Conservation (phyloP, 805 yeast species). For the Saccharomyces kudriavzevii region DNA sequence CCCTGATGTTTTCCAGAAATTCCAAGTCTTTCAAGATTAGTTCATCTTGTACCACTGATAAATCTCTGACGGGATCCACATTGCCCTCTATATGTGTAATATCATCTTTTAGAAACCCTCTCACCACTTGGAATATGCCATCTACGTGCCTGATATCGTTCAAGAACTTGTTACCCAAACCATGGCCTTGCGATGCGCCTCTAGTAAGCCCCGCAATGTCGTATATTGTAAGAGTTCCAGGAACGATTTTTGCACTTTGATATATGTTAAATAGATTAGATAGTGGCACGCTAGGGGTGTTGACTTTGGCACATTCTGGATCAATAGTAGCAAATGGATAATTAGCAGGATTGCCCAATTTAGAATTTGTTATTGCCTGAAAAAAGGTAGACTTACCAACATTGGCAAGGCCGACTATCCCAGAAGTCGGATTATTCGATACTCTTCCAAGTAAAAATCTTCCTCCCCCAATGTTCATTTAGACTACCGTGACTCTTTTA, state of each 20-base stretch:
- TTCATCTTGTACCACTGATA: constrained; percentile 69
- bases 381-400: constrained; percentile 96
- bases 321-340: constrained; percentile 92
- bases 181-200: constrained; percentile 80
- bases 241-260: constrained; percentile 53
- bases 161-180: constrained; percentile 73
- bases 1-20: constrained; percentile 52
- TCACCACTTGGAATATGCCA: constrained; percentile 71
- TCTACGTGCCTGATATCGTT: constrained; percentile 73
- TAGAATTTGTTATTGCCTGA: constrained; percentile 91
- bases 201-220: constrained; percentile 80
- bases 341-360: constrained; percentile 93
- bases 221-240: constrained; percentile 60
- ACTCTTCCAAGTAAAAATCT: constrained; percentile 75
- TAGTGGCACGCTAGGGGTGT: constrained; percentile 59
- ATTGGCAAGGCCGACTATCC: constrained; percentile 91
- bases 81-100: constrained; percentile 67
- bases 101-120: constrained; percentile 69
- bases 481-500: neutral
- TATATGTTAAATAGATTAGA: constrained; percentile 48
- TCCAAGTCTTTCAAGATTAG: constrained; percentile 71
- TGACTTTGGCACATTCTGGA: constrained; percentile 68
- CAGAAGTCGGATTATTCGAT: constrained; percentile 62
- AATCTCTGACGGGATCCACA: constrained; percentile 68
- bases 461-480: constrained; percentile 31